Evolutionary conservation across 495 filamentous ascomycete species (phyloP).

Genomic region (Neurospora sublineolata): DNA sequence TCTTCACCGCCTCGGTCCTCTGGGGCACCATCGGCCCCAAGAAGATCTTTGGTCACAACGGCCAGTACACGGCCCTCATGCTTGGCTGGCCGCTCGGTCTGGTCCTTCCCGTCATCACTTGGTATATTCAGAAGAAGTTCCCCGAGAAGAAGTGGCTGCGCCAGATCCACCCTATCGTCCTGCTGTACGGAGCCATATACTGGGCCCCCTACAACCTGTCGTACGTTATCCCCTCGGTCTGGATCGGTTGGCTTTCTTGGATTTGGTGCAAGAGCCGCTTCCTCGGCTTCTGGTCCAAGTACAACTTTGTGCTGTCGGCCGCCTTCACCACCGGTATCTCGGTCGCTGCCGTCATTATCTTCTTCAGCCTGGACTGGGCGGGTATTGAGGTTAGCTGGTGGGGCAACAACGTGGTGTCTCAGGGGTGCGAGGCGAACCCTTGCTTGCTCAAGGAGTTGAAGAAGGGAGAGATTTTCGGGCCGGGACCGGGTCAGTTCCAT

Average conservation of each 20-base stretch:
- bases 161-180: conserved; percentile 24
- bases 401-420: conserved; percentile 21
- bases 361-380: conserved; percentile 23
- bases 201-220: conserved; percentile 27
- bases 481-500: conserved; percentile 23
- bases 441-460: conserved; percentile 17
- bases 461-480: conserved; percentile 26
- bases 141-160: conserved; percentile 18
- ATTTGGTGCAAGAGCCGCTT: conserved; percentile 27
- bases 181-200: conserved; percentile 20
- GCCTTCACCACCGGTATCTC: conserved; percentile 23
- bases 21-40: conserved; percentile 31
- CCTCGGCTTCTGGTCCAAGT: conserved; percentile 15
- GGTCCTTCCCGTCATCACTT: conserved; percentile 18
- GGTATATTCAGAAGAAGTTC: conserved; percentile 12
- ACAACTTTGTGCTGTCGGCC: conserved; percentile 22
- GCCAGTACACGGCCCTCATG: conserved; percentile 26
- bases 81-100: conserved; percentile 26
- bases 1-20: conserved; percentile 29
- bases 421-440: conserved; percentile 24
- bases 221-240: conserved; percentile 23
- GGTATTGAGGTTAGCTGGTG: conserved; percentile 23
- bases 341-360: conserved; percentile 25
- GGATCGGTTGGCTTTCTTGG: conserved; percentile 26
- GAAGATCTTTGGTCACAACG: conserved; percentile 25